Evolutionary conservation across 2,329 filamentous ascomycete genomes (phyloP), one percentile per base, ranked within the genome.

Genomic region (Colletotrichum endophyticum): DNA sequence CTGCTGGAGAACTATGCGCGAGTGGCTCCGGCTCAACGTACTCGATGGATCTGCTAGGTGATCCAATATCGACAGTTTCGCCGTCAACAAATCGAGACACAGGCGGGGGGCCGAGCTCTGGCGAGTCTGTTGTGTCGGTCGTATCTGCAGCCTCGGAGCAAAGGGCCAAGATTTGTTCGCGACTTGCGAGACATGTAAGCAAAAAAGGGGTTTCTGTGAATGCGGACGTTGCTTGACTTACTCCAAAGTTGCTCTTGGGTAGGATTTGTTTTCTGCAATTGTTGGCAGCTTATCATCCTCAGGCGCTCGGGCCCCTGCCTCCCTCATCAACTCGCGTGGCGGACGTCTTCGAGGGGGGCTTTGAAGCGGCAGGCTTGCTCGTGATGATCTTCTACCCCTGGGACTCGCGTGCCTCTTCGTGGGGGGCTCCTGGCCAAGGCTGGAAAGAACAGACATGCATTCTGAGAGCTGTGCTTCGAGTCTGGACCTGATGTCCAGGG

Each of bases 391-490:
- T 22, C 69, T 70, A 15, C 72, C 68, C 57, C 72, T 66, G 8
- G 72, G 77, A 70, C 72, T 78, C 28, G 83, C 83, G 57, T 86
- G 86, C 76, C 87, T 83, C 80, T 90, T 91, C 78, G 84, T 84
- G 22, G 92, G 89, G 44, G 92, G 91, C 79, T 93, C 91, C 56
- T 89, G 81, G 8, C 93, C 94, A 59, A 96, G 87, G 32, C 90
- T 90, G 61, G 90, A 91, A 13, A 97, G 89, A 78, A 96, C 87
- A 5, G 89, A 88, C 34, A 91, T 90, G 84, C 95, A 91, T 86
- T 96, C 94, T 39, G 90, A 86, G 25, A 97, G 88, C 84, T 96
- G 95, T 4, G 90, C 88, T 82, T 96, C 93, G 78, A 98, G 87
- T 83, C 93, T 91, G 62, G 89, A 88, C 82, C 93, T 95, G 80